phyloP scores from a whole-genome alignment of 345 rosid genomes.

The Linum usitatissimum region DNA sequence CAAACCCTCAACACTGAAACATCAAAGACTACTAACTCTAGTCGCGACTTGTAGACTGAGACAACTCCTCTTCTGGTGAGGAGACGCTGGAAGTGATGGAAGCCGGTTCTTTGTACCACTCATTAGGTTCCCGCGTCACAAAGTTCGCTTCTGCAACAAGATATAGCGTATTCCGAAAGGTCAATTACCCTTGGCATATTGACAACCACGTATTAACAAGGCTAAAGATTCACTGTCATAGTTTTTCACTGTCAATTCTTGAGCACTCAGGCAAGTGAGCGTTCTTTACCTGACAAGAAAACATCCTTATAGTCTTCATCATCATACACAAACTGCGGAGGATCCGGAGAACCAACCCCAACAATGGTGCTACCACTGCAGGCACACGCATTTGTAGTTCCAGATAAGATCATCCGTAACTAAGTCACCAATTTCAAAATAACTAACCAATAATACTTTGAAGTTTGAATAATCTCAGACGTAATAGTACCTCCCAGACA shows the following conservation, averaged over 20 bases:
- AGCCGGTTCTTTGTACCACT: constrained; percentile 74
- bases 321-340: constrained; percentile 74
- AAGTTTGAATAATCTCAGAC: background rate
- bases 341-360: constrained; percentile 90
- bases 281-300: constrained; percentile 63
- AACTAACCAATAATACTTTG: constrained; percentile 3
- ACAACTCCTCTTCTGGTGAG: constrained; percentile 17
- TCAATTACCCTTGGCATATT: background rate
- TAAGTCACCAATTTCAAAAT: background rate
- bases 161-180: background rate
- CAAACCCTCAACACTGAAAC: background rate
- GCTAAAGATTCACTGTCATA: background rate
- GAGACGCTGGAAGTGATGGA: constrained; percentile 28
- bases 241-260: background rate
- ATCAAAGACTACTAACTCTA: background rate
- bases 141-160: constrained; percentile 69
- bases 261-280: background rate
- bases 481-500: constrained; percentile 83
- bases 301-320: constrained; percentile 72
- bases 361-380: constrained; percentile 90
- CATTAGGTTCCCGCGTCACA: constrained; percentile 54
- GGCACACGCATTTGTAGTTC: background rate
- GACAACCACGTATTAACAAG: background rate
- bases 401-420: background rate
- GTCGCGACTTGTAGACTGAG: constrained; percentile 16